Evolutionary conservation across 371 early-diverging fungal species (phyloP).

Genomic region (Basidiobolus meristosporus): DNA sequence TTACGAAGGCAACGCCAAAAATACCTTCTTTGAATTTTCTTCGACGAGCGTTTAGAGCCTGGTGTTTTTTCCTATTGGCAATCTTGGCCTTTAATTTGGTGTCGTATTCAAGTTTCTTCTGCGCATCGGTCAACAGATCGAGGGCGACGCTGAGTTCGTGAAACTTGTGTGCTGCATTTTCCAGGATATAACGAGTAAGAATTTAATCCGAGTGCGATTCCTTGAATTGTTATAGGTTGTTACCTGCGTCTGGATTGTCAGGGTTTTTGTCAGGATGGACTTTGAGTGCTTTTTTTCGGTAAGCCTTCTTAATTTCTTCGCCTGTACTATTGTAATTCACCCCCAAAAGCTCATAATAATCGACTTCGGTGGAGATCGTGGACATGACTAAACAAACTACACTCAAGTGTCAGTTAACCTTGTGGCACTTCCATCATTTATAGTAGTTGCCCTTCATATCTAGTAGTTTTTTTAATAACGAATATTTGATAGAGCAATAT

Average conservation of each 20-base stretch:
- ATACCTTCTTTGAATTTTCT: slow-evolving; percentile 6
- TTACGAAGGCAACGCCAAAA: too few species aligned
- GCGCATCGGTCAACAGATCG: slow-evolving; percentile 78
- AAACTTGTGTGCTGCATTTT: slow-evolving; percentile 15
- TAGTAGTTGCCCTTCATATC: too few species aligned
- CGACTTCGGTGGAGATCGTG: slow-evolving; percentile 13
- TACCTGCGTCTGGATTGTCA: slow-evolving; percentile 23
- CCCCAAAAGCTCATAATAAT: slow-evolving; percentile 62
- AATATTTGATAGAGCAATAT: too few species aligned
- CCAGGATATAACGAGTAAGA: neutral
- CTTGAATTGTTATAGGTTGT: too few species aligned
- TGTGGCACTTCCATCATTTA: too few species aligned
- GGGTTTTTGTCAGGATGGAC: slow-evolving; percentile 62
- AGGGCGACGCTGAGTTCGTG: slow-evolving; percentile 82
- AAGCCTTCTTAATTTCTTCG: slow-evolving; percentile 52
- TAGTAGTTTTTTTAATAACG: too few species aligned
- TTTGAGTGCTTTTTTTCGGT: slow-evolving; percentile 50
- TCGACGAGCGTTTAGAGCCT: slow-evolving; percentile 22
- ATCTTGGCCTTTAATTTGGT: slow-evolving; percentile 10
- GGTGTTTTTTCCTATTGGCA: slow-evolving; percentile 16
- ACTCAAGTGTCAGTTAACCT: too few species aligned
- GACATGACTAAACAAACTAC: too few species aligned
- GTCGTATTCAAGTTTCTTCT: slow-evolving; percentile 63
- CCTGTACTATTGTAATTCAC: slow-evolving; percentile 23
- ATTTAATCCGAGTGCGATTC: too few species aligned